Evolutionary conservation across 2,329 filamentous ascomycete species (phyloP).

Genomic region (Aspergillus glaucus): DNA sequence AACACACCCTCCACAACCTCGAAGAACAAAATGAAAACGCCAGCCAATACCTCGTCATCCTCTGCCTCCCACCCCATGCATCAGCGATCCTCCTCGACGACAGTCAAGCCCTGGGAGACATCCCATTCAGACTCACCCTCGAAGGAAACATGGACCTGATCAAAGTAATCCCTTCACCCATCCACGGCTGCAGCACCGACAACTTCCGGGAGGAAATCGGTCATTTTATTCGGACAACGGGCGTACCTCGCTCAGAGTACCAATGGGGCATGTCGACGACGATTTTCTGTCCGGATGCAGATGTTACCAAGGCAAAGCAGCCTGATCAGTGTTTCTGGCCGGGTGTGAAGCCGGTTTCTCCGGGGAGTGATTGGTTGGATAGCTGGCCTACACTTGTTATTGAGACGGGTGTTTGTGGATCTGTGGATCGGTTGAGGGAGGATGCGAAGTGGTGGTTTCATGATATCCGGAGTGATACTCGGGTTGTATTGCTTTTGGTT

Average conservation of each 20-base stretch:
- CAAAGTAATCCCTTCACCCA: not conserved
- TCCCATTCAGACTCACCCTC: not conserved
- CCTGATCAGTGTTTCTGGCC: not conserved
- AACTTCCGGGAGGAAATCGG: not conserved
- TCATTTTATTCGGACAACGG: not conserved
- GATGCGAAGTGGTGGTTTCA: too few relatives aligned
- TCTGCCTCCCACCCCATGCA: not conserved
- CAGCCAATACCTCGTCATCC: not conserved
- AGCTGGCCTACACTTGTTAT: slow-evolving; percentile 1
- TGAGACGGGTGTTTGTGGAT: not conserved
- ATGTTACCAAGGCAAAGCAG: too few relatives aligned
- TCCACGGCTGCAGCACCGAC: not conserved
- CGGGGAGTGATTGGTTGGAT: not conserved
- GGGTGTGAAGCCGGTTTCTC: slow-evolving; percentile 3
- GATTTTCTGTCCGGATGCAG: too few relatives aligned
- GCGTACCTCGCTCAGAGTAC: not conserved
- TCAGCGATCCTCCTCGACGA: not conserved
- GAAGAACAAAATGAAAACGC: not conserved
- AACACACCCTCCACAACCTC: not conserved
- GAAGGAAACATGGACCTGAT: not conserved
- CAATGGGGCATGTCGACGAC: not conserved
- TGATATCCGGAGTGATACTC: too few relatives aligned
- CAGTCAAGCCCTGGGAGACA: not conserved
- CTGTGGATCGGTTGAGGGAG: not conserved
- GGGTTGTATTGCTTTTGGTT: too few relatives aligned